phyloP scores from a whole-genome alignment of 2,329 filamentous ascomycete genomes.

The Microcyclospora tardicrescens region DNA sequence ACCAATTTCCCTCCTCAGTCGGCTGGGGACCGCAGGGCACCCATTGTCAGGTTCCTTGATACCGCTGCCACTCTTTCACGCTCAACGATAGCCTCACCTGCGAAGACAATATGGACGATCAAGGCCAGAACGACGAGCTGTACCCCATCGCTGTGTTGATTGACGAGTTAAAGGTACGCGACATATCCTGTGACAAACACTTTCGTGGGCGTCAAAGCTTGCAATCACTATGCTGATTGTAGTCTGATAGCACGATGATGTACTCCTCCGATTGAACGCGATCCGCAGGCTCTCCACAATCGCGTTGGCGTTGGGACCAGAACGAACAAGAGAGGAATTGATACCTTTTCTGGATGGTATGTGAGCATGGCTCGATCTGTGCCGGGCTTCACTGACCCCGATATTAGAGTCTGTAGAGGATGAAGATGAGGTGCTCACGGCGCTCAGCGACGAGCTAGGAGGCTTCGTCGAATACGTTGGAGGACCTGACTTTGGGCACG shows the following conservation, averaged over 20 bases:
- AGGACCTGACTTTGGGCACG: slow-evolving; percentile 83
- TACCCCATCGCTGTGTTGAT: slow-evolving; percentile 99
- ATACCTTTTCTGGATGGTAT: slow-evolving; percentile 97
- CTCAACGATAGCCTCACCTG: slow-evolving; percentile 1
- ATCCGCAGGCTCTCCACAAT: slow-evolving; percentile 98
- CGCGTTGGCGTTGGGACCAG: slow-evolving; percentile 84
- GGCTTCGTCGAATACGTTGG: slow-evolving; percentile 97
- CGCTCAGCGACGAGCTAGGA: slow-evolving; percentile 90
- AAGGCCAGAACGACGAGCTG: slow-evolving; percentile 91
- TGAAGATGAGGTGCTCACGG: slow-evolving; percentile 95
- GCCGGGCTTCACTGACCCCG: slow-evolving; percentile 18
- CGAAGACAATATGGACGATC: slow-evolving; percentile 62
- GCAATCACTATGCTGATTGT: too few species aligned
- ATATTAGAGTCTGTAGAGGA: slow-evolving; percentile 88
- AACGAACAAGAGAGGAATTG: slow-evolving; percentile 94
- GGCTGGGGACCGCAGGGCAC: slow-evolving; percentile 5
- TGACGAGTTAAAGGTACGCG: slow-evolving; percentile 89
- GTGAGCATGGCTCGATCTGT: slow-evolving; percentile 24
- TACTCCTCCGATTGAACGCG: slow-evolving; percentile 91
- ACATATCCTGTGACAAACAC: neutral
- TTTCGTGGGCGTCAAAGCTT: neutral
- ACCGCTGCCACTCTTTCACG: slow-evolving; percentile 2
- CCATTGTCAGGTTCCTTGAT: slow-evolving; percentile 10
- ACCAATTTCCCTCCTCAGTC: too few species aligned
- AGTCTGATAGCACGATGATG: slow-evolving; percentile 74